phyloP scores from a whole-genome alignment of 2,329 filamentous ascomycete genomes.

The Orbilia quercus region DNA sequence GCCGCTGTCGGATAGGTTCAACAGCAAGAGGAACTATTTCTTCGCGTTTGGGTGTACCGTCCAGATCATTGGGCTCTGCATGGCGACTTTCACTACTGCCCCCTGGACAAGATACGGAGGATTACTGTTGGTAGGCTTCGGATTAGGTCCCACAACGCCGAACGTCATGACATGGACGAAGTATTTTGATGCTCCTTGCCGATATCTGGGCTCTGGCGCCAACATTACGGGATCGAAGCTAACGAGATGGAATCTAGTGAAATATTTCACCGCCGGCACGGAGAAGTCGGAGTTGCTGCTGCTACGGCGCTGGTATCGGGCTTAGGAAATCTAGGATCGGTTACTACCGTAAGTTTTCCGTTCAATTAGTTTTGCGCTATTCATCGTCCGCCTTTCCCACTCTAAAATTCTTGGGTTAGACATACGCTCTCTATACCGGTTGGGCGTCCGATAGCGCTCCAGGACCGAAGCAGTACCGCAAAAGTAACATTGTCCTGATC shows the following conservation, averaged over 20 bases:
- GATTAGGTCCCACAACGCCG: slow-evolving; percentile 87
- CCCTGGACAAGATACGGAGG: slow-evolving; percentile 86
- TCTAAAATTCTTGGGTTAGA: slow-evolving; percentile 62
- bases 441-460: slow-evolving; percentile 80
- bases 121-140: slow-evolving; percentile 89
- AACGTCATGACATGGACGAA: slow-evolving; percentile 95
- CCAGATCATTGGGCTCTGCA: slow-evolving; percentile 83
- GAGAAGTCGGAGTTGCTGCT: slow-evolving; percentile 88
- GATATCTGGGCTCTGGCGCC: not conserved
- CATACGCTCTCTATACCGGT: slow-evolving; percentile 87
- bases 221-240: not conserved
- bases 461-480: slow-evolving; percentile 78
- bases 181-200: slow-evolving; percentile 14
- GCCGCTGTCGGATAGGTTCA: slow-evolving; percentile 87
- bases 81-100: slow-evolving; percentile 77
- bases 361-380: not conserved
- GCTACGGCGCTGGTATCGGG: slow-evolving; percentile 87
- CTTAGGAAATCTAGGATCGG: slow-evolving; percentile 84
- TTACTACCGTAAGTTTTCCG: slow-evolving; percentile 70
- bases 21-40: slow-evolving; percentile 80
- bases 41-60: slow-evolving; percentile 80
- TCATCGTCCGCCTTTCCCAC: not conserved
- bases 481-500: slow-evolving; percentile 88
- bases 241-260: slow-evolving; percentile 64
- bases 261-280: slow-evolving; percentile 88